phyloP scores from a whole-genome alignment of 306 rosid genomes.

The Cucumis hystrix region DNA sequence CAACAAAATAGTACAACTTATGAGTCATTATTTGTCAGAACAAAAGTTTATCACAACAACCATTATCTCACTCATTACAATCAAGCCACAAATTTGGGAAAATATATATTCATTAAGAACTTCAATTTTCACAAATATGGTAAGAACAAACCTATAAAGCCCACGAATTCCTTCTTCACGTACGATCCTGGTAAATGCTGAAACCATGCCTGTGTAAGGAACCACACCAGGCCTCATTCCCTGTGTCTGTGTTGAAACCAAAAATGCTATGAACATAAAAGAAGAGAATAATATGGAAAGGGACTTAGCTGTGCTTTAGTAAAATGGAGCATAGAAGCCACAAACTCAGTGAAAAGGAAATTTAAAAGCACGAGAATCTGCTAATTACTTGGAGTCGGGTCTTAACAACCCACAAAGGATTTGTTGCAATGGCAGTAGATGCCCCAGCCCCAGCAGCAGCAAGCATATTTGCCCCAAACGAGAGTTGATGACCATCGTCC shows the following conservation, averaged over 20 bases:
- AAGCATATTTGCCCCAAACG: conserved; percentile 51
- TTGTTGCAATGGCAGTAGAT: conserved; percentile 69
- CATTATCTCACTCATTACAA: neutral
- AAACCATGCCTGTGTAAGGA: conserved; percentile 75
- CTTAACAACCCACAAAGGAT: conserved; percentile 98
- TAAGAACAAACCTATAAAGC: conserved; percentile 56
- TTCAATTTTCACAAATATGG: neutral
- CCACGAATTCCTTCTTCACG: conserved; percentile 90
- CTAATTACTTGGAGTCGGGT: conserved; percentile 91
- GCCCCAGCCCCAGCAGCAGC: conserved; percentile 98
- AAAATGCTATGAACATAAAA: neutral
- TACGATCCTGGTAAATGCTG: conserved; percentile 73
- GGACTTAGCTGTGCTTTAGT: neutral
- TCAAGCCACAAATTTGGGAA: neutral
- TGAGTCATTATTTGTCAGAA: neutral
- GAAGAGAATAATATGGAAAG: neutral
- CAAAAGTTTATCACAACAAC: neutral
- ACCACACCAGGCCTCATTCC: conserved; percentile 81
- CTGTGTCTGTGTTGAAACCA: conserved; percentile 61
- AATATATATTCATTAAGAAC: neutral
- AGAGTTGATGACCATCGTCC: conserved; percentile 37
- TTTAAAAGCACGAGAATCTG: neutral
- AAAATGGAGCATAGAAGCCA: neutral
- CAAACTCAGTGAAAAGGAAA: conserved; percentile 6
- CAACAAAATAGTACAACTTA: neutral